phyloP scores from a whole-genome alignment of 306 rosid species.

The Sesbania bispinosa region DNA sequence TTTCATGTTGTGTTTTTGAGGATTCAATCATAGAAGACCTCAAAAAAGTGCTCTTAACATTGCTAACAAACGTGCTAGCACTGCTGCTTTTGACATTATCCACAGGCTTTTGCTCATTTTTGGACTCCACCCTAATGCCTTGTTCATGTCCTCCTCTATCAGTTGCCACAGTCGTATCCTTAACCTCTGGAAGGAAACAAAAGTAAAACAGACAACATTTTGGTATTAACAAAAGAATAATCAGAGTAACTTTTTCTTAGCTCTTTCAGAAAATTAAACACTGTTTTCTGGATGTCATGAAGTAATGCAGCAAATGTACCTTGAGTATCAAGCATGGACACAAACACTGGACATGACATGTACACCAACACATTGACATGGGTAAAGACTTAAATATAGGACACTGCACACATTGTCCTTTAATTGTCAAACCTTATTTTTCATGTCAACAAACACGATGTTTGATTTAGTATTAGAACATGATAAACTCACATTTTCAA shows the following conservation, averaged over 20 bases:
- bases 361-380: too few relatives aligned
- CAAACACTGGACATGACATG: too few relatives aligned
- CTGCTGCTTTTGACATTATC: conserved; percentile 6
- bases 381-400: too few relatives aligned
- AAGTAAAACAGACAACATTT: background rate
- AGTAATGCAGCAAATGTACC: background rate
- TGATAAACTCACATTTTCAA: too few relatives aligned
- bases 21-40: conserved; percentile 3
- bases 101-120: background rate
- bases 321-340: too few relatives aligned
- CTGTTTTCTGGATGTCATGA: background rate
- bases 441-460: too few relatives aligned
- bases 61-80: background rate
- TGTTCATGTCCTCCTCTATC: background rate
- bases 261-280: background rate
- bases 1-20: background rate
- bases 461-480: too few relatives aligned
- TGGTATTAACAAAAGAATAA: background rate
- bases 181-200: conserved; percentile 31
- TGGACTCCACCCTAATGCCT: background rate
- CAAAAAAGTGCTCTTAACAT: background rate
- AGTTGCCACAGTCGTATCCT: background rate
- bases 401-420: too few relatives aligned
- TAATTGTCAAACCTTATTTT: too few relatives aligned
- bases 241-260: background rate